Conservation (phyloP, 2,329 filamentous ascomycete species). For the Beauveria sp. region DNA sequence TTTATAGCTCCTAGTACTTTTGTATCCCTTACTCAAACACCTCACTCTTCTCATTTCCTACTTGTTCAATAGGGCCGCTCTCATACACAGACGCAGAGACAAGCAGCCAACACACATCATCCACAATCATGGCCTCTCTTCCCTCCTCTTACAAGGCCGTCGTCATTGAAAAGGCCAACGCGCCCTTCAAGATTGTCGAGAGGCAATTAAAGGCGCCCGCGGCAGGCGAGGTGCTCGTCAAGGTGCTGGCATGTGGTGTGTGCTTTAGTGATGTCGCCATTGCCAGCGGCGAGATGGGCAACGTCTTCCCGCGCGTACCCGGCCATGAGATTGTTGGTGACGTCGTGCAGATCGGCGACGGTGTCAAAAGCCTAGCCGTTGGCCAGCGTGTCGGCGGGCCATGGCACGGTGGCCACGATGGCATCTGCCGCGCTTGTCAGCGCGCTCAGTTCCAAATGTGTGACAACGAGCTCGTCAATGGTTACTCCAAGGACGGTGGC, state of each 20-base stretch:
- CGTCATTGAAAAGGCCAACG: constrained; percentile 45
- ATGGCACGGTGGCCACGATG: constrained; percentile 61
- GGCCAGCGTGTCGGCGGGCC: constrained; percentile 61
- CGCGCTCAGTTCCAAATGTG: constrained; percentile 58
- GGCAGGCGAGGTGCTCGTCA: constrained; percentile 55
- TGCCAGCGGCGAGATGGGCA: constrained; percentile 42
- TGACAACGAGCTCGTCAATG: constrained; percentile 51
- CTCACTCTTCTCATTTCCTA: not conserved
- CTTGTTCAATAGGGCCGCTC: too few relatives aligned
- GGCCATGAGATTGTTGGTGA: constrained; percentile 68
- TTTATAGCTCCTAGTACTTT: not conserved
- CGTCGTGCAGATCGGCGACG: constrained; percentile 51
- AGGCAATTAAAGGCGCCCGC: constrained; percentile 49
- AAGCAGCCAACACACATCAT: too few relatives aligned
- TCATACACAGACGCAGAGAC: too few relatives aligned
- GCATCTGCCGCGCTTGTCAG: constrained; percentile 50
- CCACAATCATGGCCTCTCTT: constrained; percentile 28
- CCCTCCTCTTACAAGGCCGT: constrained; percentile 63
- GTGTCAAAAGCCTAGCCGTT: constrained; percentile 49
- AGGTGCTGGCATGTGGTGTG: constrained; percentile 64
- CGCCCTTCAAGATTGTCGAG: constrained; percentile 50
- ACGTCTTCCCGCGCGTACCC: constrained; percentile 52
- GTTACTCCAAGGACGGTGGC: constrained; percentile 57
- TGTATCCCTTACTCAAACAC: too few relatives aligned
- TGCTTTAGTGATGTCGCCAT: constrained; percentile 55